Evolutionary conservation across 2,329 filamentous ascomycete genomes (phyloP), one percentile per base, ranked within the genome.

Genomic region (Diaporthe vaccinii): DNA sequence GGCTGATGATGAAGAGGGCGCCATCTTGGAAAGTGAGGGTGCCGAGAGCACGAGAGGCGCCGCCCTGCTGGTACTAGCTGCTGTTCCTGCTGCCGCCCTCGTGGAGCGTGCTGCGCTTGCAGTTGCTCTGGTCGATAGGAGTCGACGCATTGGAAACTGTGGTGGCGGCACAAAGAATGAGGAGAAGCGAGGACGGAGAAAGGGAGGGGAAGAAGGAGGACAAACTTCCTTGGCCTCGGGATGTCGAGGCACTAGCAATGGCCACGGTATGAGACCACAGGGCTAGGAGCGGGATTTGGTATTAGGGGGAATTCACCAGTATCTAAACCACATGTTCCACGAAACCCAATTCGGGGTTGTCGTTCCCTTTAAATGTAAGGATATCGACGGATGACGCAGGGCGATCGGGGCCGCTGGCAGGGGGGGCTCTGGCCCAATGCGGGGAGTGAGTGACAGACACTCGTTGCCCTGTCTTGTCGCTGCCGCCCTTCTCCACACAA

Each of bases 81-180:
- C 77, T 78, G 73, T 78, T 67, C 36, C 36, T 39, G 80, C 76
- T 70, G 78, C 78, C 51, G 78, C 74, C 78, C 79, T 79, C 73
- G 80, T 78, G n/a, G 82, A 81, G 79, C 83, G 82, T 77, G 83
- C 80, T 78, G 82, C 81, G 74, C 81, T 82, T 77, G 81, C 80
- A 72, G 83, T 81, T 72, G 82, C 75, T 80, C 85, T 84, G 76
- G 84, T 83, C 71, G 86, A 82, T 78, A 88, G 78, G 78, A 86
- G 80, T 79, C 86, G 87, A 82, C 86, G 87, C 87, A 89, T 89
- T 75, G 77, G 46, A 71, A 34, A 6, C 15, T 65, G 5, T 46
- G 44, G 39, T 55, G 57, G 31, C 59, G 65, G 68, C 46, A 57
- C 34, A 73, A 76, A 75, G 76, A 68, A 62, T 76, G 72, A 65